Evolutionary conservation across 768 basidiomycete species (phyloP), one percentile per base, ranked within the genome.

Genomic region (Suillus tomentosus): DNA sequence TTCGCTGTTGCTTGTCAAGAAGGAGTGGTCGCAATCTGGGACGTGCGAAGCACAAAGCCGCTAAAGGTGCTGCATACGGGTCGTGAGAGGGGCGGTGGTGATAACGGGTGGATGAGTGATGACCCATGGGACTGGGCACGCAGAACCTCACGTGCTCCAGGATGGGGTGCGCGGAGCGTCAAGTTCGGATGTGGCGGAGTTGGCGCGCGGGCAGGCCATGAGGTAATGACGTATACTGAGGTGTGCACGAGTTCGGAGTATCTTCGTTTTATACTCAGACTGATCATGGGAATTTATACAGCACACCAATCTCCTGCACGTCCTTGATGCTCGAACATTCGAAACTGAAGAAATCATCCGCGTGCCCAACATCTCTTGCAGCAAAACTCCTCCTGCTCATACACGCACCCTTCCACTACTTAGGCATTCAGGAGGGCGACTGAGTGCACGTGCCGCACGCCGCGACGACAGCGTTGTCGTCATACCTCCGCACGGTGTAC

Each of bases 221-320:
- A 96, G 75, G 74, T 95, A 1, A 85, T 96, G 85, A 88, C 87
- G 0, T 97, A 95, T 76, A 94, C 95, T 17, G 95, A 96, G 87
- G 94, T 94, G 66, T 62, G 85, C 64, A 9, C 61, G 17, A 15
- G 36, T 53, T 31, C 15, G 17, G 15, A 53, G 51, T 51, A 34
- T 64, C 3, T 2, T 34, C n/a, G 10, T 42, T 5, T 40, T 61
- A 19, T 39, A 24, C 8, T 57, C 39, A 27, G 40, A 24, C 54
- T 57, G 36, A 55, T 64, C 57, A 58, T 69, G 27, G 74, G 65
- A 14, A 57, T 55, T 24, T 22, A 56, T 19, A 24, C 68, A 95
- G 92, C 94, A 96, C 72, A 91, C 92, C 2, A 89, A 85, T 37
- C 76, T 90, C 43, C 73, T 96, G 9, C 95, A 97, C 70, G 81